These are phyloP conservation scores for Mycocentrospora acerina DNA, from an alignment of 2,329 filamentous ascomycete species.

Conservation along the genomic window DNA sequence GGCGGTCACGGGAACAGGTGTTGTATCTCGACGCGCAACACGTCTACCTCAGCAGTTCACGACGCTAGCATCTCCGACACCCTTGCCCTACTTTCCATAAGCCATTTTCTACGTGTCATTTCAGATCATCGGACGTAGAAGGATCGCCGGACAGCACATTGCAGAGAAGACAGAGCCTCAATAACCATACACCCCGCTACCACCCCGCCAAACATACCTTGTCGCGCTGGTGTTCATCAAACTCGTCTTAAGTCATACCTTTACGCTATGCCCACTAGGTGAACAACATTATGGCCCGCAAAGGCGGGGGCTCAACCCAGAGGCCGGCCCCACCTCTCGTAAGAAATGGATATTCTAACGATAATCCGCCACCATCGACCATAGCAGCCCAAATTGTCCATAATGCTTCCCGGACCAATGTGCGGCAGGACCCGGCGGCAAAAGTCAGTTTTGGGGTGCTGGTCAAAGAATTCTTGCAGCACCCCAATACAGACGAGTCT, in stretches of 20 bases:
- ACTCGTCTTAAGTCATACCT: neutral
- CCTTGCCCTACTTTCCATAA: too few relatives aligned
- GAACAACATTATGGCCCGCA: conserved; percentile 44
- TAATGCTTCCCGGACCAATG: conserved; percentile 68
- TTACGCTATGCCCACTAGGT: conserved; percentile 27
- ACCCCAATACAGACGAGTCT: conserved; percentile 57
- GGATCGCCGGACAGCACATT: too few relatives aligned
- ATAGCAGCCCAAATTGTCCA: conserved; percentile 85
- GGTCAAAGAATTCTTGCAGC: conserved; percentile 62
- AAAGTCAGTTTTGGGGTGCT: conserved; percentile 75
- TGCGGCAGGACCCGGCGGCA: conserved; percentile 63
- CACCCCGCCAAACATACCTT: neutral
- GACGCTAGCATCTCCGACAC: too few relatives aligned
- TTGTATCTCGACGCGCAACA: neutral
- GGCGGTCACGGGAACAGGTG: neutral
- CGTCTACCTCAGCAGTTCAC: neutral
- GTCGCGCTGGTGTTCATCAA: too few relatives aligned
- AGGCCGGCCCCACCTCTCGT: conserved; percentile 23
- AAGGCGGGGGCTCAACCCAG: conserved; percentile 37
- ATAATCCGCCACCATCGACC: conserved; percentile 65
- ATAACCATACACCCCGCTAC: neutral
- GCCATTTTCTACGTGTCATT: too few relatives aligned
- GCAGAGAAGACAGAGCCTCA: too few relatives aligned
- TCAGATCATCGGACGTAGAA: too few relatives aligned
- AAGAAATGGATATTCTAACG: conserved; percentile 22